A percentile compares a stretch with the other conserved stretches of the same genome.
phyloP scores from a whole-genome alignment of 352 stramenopile genomes.

The Phytophthora sojae region DNA sequence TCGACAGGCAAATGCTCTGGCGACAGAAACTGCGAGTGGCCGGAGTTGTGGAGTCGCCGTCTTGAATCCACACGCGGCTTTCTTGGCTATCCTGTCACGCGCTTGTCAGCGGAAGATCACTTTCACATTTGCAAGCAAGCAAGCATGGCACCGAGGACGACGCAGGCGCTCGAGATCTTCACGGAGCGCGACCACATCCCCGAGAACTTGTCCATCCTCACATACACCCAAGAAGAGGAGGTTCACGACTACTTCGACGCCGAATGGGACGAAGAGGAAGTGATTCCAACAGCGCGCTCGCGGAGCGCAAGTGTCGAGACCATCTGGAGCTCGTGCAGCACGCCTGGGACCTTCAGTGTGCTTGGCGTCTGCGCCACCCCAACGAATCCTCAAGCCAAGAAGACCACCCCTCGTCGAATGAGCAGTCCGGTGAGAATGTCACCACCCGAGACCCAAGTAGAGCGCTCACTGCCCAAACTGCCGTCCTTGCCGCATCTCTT shows the following conservation, averaged over 20 bases:
- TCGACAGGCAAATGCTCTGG: conserved; percentile 33
- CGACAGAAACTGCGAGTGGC: conserved; percentile 35
- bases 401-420: conserved; percentile 7
- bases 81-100: conserved; percentile 16
- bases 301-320: conserved; percentile 14
- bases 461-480: conserved; percentile 3
- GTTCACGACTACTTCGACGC: conserved; percentile 26
- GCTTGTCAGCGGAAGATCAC: conserved; percentile 20
- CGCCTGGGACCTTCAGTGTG: conserved; percentile 16
- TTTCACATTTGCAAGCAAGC: conserved; percentile 25
- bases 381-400: conserved; percentile 9
- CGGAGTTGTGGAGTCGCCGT: conserved; percentile 13
- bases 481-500: conserved; percentile 17
- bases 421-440: conserved; percentile 14
- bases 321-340: conserved; percentile 17
- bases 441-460: not conserved
- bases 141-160: conserved; percentile 17
- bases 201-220: conserved; percentile 33
- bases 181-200: conserved; percentile 24
- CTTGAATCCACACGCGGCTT: conserved; percentile 24
- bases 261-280: conserved; percentile 25
- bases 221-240: conserved; percentile 34
- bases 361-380: conserved; percentile 22
- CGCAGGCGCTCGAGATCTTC: conserved; percentile 29
- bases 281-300: not conserved